Evolutionary conservation across 805 yeast genomes (phyloP), one percentile per base, ranked within the genome.

Genomic region (Nakazawaea anatomiae): DNA sequence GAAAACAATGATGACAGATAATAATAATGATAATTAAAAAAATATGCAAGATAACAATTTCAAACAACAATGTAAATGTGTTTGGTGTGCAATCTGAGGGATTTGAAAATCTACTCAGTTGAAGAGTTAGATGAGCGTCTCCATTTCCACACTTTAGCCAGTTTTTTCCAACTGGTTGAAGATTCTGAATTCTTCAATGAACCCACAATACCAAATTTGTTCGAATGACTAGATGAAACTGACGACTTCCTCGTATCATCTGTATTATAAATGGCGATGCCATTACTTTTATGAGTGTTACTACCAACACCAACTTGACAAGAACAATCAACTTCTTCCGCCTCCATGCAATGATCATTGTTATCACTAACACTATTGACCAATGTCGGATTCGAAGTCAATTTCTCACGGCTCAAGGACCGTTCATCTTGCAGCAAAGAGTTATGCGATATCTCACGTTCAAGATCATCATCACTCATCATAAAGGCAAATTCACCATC

Each of bases 101-200:
- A 18, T 18, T 18, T 18, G 25, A 18, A 18, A 18, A 18, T 9
- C 18, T 35, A 35, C 18, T 39, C 51, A 30, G 12, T 43, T 27
- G 49, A 45, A 8, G 50, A 46, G 28, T 55, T 60, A 2, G 70
- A 64, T 11, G 61, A 53, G 34, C 69, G 53, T 52, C 65, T 60
- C 68, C 67, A 61, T 42, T 58, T 61, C n/a, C 65, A 54, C 45
- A 62, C 65, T 39, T 57, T 61, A 28, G 49, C 55, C 46, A 46
- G 46, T 39, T 50, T 53, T 39, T 50, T 53, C 55, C 55, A 53
- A 36, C 43, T 50, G 6, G 40, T 38, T 38, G 40, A 8, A 2
- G 53, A 50, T 27, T 53, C 55, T 8, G 35, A 32, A 43, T 44
- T 46, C 35, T 50, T 50, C n/a, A 50, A 41, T 10, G 48, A 44